These are phyloP conservation scores for Beauveria sp. DNA, from an alignment of 2,329 filamentous ascomycete species.

Conservation along the genomic window DNA sequence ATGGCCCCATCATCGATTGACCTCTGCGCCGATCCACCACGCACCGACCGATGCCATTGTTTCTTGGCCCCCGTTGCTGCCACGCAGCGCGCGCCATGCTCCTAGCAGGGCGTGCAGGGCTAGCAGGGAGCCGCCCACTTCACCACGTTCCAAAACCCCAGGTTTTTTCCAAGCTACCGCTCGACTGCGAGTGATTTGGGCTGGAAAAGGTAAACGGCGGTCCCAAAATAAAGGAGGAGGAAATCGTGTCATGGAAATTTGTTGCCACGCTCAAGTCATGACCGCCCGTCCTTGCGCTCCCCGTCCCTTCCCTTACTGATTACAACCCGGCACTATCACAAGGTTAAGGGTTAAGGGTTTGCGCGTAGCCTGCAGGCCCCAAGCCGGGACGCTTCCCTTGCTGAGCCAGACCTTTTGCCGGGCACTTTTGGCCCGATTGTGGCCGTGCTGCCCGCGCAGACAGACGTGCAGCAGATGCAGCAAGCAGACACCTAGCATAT, in stretches of 20 bases:
- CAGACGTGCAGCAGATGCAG: background rate
- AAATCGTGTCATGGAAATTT: no score
- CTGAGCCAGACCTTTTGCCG: background rate
- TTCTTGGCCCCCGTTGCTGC: background rate
- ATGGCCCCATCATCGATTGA: conserved; percentile 8
- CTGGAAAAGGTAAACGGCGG: background rate
- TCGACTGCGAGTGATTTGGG: background rate
- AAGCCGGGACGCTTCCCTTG: background rate
- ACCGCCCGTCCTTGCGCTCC: background rate
- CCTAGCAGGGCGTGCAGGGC: background rate
- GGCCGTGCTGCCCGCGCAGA: background rate
- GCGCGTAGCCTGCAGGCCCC: background rate
- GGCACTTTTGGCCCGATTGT: background rate
- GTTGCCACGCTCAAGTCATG: background rate
- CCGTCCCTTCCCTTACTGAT: background rate
- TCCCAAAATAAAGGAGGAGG: no score
- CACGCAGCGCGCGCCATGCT: background rate
- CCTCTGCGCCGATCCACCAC: conserved; percentile 3
- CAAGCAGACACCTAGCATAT: background rate
- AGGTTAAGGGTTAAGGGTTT: no score
- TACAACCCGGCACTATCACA: background rate
- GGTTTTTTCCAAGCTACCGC: background rate
- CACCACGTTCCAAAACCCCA: background rate
- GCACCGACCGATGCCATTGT: background rate
- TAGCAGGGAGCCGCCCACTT: no score